These are phyloP conservation scores for Castanea sativa DNA, from an alignment of 306 rosid species.

Conservation along the genomic window DNA sequence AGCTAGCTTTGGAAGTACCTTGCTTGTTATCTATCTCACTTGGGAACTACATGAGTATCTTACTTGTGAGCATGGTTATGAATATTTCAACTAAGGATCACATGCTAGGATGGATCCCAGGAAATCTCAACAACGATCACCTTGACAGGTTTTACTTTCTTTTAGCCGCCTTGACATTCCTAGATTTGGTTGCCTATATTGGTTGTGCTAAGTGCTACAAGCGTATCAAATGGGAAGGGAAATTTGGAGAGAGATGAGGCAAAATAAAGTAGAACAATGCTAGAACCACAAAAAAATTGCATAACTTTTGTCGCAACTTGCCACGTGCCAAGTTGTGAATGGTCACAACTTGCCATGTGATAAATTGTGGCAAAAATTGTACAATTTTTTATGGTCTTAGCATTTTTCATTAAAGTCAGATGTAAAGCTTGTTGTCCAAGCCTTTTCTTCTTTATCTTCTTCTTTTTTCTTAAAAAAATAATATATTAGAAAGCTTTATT, in stretches of 20 bases:
- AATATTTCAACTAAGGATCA: constrained; percentile 86
- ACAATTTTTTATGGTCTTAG: too few species aligned
- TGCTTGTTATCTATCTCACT: constrained; percentile 95
- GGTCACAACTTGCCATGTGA: too few species aligned
- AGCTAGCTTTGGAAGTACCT: constrained; percentile 97
- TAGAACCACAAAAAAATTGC: too few species aligned
- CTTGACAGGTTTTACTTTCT: constrained; percentile 92
- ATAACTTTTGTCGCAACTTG: too few species aligned
- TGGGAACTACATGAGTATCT: constrained; percentile 90
- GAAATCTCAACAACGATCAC: constrained; percentile 91
- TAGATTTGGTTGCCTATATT: constrained; percentile 76
- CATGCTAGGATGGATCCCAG: constrained; percentile 98
- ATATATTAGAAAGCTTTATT: too few species aligned
- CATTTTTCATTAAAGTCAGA: too few species aligned
- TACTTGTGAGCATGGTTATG: constrained; percentile 89
- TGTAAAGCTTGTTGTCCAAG: too few species aligned
- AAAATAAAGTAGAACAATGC: too few species aligned
- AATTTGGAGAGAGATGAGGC: constrained; percentile 32
- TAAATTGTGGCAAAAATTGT: too few species aligned
- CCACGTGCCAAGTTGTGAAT: too few species aligned
- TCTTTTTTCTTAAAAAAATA: too few species aligned
- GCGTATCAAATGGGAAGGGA: constrained; percentile 66
- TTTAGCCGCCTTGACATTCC: constrained; percentile 74
- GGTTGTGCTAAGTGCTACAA: constrained; percentile 87
- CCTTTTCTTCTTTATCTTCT: too few species aligned